A percentile compares a stretch with the other conserved stretches of the same genome.
Conservation (phyloP, 2,329 filamentous ascomycete genomes). For the Fusarium paranaense region DNA sequence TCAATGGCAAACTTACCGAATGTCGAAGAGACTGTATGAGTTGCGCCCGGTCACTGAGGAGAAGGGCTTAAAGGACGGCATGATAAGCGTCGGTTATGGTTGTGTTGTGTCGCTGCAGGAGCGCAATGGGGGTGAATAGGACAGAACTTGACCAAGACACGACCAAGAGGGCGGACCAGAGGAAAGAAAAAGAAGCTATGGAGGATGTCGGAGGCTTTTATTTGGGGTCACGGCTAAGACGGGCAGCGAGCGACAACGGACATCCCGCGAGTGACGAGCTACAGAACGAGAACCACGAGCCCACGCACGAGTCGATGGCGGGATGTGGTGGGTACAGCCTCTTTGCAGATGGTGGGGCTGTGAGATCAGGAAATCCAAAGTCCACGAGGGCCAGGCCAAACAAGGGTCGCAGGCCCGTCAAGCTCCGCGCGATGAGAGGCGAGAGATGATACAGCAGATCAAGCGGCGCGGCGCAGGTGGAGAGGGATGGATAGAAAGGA, state of each 20-base stretch:
- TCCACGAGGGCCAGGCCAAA: conserved; percentile 26
- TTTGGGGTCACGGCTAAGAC: conserved; percentile 38
- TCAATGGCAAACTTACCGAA: conserved; percentile 58
- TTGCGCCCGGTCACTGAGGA: conserved; percentile 63
- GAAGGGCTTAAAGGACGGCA: conserved; percentile 70
- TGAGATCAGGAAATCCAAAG: conserved; percentile 38
- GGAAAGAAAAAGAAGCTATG: conserved; percentile 34
- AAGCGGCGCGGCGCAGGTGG: conserved; percentile 40
- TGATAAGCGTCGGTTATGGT: conserved; percentile 47
- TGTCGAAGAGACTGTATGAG: conserved; percentile 67
- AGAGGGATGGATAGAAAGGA: conserved; percentile 20
- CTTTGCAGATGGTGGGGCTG: conserved; percentile 37
- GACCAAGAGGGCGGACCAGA: conserved; percentile 38
- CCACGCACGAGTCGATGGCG: conserved; percentile 35
- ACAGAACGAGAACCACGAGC: conserved; percentile 32
- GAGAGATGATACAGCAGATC: conserved; percentile 41
- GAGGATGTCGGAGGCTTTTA: conserved; percentile 43
- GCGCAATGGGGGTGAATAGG: conserved; percentile 15
- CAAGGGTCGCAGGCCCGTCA: conserved; percentile 29
- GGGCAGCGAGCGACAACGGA: conserved; percentile 20
- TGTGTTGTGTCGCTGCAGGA: conserved; percentile 24
- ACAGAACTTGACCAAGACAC: conserved; percentile 24
- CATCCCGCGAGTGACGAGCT: conserved; percentile 34
- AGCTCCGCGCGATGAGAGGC: conserved; percentile 35
- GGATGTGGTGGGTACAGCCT: conserved; percentile 38